These are phyloP conservation scores for Clonostachys solani DNA, from an alignment of 2,329 filamentous ascomycete genomes.

Conservation along the genomic window DNA sequence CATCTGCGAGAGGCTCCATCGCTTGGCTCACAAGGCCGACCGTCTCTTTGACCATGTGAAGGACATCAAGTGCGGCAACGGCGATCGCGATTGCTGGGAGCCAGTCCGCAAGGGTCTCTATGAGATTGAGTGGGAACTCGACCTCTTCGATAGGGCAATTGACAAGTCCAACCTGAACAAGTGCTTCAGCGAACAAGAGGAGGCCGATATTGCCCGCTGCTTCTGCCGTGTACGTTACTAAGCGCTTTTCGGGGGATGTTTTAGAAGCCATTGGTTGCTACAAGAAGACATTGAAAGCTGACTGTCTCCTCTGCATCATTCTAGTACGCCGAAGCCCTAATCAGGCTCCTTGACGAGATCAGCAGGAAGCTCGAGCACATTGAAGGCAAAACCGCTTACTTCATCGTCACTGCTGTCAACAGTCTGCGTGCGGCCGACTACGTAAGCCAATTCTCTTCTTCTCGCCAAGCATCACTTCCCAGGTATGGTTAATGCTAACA, in stretches of 20 bases:
- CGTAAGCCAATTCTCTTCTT: constrained; percentile 6
- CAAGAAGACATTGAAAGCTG: not conserved
- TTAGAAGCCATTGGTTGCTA: not conserved
- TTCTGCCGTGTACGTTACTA: constrained; percentile 12
- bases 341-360: constrained; percentile 14
- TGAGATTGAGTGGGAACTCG: constrained; percentile 16
- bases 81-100: constrained; percentile 15
- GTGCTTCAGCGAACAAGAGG: constrained; percentile 14
- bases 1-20: constrained; percentile 14
- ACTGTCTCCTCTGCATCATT: not conserved
- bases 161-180: constrained; percentile 16
- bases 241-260: not conserved
- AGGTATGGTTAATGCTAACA: not conserved
- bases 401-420: constrained; percentile 19
- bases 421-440: constrained; percentile 18
- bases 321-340: constrained; percentile 19
- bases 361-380: constrained; percentile 14
- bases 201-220: constrained; percentile 16
- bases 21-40: constrained; percentile 14
- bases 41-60: constrained; percentile 11
- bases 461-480: not conserved
- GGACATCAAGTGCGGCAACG: constrained; percentile 9
- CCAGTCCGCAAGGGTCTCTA: constrained; percentile 13
- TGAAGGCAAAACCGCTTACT: constrained; percentile 17
- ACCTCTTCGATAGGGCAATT: constrained; percentile 16